Percentiles rank a stretch among this genome's conserved stretches.
Conservation (phyloP, 345 rosid genomes). For the Theobroma cacao region DNA sequence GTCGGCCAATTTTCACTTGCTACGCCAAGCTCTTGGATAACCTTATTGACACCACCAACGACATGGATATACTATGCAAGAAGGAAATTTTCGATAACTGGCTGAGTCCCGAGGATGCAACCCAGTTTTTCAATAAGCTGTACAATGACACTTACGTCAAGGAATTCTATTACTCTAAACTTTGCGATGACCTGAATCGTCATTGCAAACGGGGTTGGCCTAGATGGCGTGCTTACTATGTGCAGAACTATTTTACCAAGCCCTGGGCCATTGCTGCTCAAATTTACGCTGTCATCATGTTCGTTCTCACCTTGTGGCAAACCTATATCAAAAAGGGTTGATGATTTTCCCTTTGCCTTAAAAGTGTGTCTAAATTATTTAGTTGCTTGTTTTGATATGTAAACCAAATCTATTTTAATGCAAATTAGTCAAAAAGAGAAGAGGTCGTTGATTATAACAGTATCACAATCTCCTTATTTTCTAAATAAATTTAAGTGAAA, state of each 20-base stretch:
- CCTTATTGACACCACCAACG: background rate
- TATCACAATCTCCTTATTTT: too few species aligned
- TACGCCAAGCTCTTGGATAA: background rate
- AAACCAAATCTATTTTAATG: too few species aligned
- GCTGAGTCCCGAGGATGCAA: background rate
- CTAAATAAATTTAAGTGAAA: too few species aligned
- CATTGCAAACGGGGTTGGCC: background rate
- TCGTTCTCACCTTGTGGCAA: background rate
- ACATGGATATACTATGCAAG: background rate
- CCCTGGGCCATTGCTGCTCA: slow-evolving; percentile 8
- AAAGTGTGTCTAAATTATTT: too few species aligned
- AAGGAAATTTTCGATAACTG: background rate
- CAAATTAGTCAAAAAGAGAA: too few species aligned
- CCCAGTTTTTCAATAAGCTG: background rate
- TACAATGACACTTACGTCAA: background rate
- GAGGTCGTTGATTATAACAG: too few species aligned
- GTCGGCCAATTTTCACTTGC: background rate
- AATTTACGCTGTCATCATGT: too few species aligned
- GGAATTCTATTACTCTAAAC: background rate
- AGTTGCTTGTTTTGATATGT: too few species aligned
- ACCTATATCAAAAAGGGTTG: too few species aligned
- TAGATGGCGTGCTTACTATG: background rate
- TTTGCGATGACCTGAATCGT: background rate
- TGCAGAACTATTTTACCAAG: background rate
- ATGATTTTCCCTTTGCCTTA: too few species aligned